These are phyloP conservation scores for Podospora appendiculata DNA, from an alignment of 495 filamentous ascomycete genomes.

Conservation along the genomic window DNA sequence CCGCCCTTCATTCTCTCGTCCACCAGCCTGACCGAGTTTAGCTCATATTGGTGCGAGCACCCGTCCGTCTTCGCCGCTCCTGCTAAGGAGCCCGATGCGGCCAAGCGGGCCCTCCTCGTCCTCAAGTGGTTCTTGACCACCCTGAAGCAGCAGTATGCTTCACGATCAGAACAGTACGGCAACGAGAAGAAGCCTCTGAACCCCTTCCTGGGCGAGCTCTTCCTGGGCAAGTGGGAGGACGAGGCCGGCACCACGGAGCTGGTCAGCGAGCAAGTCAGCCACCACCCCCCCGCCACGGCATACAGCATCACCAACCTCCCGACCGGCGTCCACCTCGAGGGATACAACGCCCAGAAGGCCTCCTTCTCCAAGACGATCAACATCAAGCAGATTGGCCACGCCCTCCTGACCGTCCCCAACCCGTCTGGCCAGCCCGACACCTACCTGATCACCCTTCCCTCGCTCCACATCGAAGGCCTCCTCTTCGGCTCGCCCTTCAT, in stretches of 20 bases:
- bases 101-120: conserved; percentile 78
- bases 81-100: conserved; percentile 68
- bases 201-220: conserved; percentile 85
- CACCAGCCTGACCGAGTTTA: conserved; percentile 89
- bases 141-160: conserved; percentile 89
- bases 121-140: conserved; percentile 97
- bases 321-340: conserved; percentile 78
- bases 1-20: conserved; percentile 93
- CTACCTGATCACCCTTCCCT: conserved; percentile 87
- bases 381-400: conserved; percentile 93
- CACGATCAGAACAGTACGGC: conserved; percentile 80
- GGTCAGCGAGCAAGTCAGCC: conserved; percentile 67
- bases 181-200: conserved; percentile 98
- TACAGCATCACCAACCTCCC: conserved; percentile 85
- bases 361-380: conserved; percentile 88
- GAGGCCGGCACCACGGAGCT: conserved; percentile 62
- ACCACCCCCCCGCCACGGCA: conserved; percentile 95
- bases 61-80: conserved; percentile 82
- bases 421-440: conserved; percentile 50
- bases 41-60: conserved; percentile 95
- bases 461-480: conserved; percentile 87
- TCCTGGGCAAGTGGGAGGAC: conserved; percentile 81
- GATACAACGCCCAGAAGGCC: conserved; percentile 97
- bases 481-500: conserved; percentile 88
- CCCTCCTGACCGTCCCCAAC: conserved; percentile 66